phyloP scores from a whole-genome alignment of 768 basidiomycete genomes.

The Pholiota microspora region DNA sequence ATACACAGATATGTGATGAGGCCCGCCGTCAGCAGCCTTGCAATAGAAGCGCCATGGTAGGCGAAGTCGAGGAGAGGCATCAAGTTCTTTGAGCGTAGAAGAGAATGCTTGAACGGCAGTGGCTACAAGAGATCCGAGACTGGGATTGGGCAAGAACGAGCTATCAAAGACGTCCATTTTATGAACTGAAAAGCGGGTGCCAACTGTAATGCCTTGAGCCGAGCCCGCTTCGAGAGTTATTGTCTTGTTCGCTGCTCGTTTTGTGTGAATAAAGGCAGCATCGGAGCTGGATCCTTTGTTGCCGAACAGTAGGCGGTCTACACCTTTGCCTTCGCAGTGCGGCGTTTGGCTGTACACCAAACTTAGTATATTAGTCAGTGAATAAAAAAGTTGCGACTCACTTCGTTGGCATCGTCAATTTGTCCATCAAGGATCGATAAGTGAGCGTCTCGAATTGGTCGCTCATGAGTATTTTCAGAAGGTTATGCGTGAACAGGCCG shows the following conservation, averaged over 20 bases:
- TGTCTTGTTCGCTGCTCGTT: conserved; percentile 7
- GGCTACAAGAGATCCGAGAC: conserved; percentile 21
- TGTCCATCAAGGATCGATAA: conserved; percentile 32
- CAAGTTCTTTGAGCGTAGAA: conserved; percentile 16
- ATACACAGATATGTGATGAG: conserved; percentile 20
- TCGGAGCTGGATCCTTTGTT: conserved; percentile 25
- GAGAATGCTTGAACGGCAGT: conserved; percentile 20
- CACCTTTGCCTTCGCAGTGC: conserved; percentile 31
- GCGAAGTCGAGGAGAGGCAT: background rate
- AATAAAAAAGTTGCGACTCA: conserved; percentile 7
- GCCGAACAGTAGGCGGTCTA: conserved; percentile 32
- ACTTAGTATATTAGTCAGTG: background rate
- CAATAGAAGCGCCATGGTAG: conserved; percentile 25
- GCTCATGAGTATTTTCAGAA: conserved; percentile 24
- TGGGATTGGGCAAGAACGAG: conserved; percentile 18
- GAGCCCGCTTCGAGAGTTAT: conserved; percentile 27
- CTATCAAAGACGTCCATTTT: conserved; percentile 21
- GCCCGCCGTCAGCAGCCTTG: conserved; percentile 17
- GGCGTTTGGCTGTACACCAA: conserved; percentile 29
- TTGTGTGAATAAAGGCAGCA: conserved; percentile 24
- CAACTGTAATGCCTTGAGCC: conserved; percentile 30
- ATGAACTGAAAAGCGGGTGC: conserved; percentile 25
- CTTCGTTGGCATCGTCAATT: conserved; percentile 27
- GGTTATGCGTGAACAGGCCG: conserved; percentile 31
- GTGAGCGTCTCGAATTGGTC: conserved; percentile 24